Evolutionary conservation across 208 protist species (phyloP).

Genomic region (Angomonas desouzai): DNA sequence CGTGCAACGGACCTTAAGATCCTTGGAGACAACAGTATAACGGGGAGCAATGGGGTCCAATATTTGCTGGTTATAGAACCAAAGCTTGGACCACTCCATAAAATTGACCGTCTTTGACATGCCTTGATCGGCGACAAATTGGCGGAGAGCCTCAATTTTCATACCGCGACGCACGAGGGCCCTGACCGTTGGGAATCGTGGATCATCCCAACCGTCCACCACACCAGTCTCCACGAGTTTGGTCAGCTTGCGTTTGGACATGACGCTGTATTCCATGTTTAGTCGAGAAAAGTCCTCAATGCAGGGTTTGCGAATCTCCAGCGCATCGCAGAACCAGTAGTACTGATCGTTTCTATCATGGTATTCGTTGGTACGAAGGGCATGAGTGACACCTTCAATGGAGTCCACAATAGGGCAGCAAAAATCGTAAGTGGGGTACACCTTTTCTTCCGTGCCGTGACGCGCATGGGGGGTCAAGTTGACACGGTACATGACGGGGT

Average conservation of each 20-base stretch:
- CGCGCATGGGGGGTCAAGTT: constrained; percentile 89
- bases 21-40: constrained; percentile 91
- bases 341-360: constrained; percentile 97
- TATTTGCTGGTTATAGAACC: constrained; percentile 97
- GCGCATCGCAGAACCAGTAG: constrained; percentile 95
- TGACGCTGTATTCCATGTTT: constrained; percentile 98
- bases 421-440: constrained; percentile 99
- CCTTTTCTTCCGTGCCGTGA: constrained; percentile 91
- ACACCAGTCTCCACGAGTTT: constrained; percentile 95
- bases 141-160: constrained; percentile 92
- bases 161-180: constrained; percentile 96
- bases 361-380: constrained; percentile 98
- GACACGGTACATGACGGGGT: constrained; percentile 97
- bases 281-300: constrained; percentile 97
- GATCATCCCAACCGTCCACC: constrained; percentile 98
- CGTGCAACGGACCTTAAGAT: constrained; percentile 72
- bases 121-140: constrained; percentile 97
- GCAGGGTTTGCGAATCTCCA: constrained; percentile 84
- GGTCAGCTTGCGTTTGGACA: constrained; percentile 99
- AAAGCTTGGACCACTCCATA: constrained; percentile 99
- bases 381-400: constrained; percentile 98
- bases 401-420: constrained; percentile 99
- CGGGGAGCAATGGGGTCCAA: constrained; percentile 97
- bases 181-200: constrained; percentile 97
- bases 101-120: constrained; percentile 95